Percentiles rank a stretch among this genome's conserved stretches.
Evolutionary conservation across 306 rosid species (phyloP).

Genomic region (Trifolium subterraneum): DNA sequence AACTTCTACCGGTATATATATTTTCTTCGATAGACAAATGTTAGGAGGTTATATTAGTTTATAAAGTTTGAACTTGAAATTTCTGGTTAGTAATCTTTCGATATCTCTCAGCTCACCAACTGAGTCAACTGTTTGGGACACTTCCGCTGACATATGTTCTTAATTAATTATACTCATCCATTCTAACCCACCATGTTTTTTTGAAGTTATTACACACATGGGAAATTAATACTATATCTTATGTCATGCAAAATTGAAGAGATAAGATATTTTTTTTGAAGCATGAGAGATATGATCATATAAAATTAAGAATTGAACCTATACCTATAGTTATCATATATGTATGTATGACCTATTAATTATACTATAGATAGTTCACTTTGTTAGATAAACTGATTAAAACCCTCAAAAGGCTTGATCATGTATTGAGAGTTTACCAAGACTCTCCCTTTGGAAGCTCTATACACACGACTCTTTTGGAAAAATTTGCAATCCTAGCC

Average conservation of each 20-base stretch:
- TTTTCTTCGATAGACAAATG: neutral
- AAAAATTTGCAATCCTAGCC: neutral
- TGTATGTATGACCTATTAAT: no score
- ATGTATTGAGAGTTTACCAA: neutral
- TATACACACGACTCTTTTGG: neutral
- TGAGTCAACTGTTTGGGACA: no score
- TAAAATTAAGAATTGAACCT: neutral
- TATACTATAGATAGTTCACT: neutral
- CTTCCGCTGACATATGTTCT: neutral
- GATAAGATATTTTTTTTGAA: neutral
- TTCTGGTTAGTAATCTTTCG: no score
- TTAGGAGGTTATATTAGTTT: no score
- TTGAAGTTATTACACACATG: neutral
- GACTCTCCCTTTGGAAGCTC: neutral
- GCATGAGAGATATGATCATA: neutral
- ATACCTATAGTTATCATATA: neutral
- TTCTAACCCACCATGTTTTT: neutral
- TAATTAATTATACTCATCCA: neutral
- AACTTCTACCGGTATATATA: conserved; percentile 79
- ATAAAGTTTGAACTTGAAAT: no score
- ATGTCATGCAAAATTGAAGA: neutral
- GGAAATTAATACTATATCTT: neutral
- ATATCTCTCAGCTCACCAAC: no score
- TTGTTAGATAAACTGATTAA: neutral
- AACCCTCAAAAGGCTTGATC: neutral